These are phyloP conservation scores for Platanthera guangdongensis DNA, from an alignment of 106 monocot species.

Conservation along the genomic window DNA sequence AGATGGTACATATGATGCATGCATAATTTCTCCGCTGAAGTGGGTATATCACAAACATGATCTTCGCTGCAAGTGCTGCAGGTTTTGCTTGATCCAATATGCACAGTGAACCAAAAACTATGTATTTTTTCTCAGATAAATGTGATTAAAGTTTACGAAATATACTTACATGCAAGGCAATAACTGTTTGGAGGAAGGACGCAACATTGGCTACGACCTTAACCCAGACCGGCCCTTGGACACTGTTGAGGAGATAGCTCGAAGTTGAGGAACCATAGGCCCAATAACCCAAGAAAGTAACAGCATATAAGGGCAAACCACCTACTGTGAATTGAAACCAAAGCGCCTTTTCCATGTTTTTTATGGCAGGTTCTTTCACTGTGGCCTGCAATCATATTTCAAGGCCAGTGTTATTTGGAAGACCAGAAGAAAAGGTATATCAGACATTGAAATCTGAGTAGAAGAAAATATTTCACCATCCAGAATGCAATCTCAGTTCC, in stretches of 20 bases:
- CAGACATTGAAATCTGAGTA: background rate
- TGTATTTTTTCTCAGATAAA: no score
- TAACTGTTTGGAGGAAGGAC: conserved; percentile 67
- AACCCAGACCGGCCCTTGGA: conserved; percentile 49
- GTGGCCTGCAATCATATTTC: conserved; percentile 52
- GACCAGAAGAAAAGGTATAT: background rate
- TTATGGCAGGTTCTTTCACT: conserved; percentile 57
- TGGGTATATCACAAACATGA: no score
- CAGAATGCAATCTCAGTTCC: background rate
- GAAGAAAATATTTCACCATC: background rate
- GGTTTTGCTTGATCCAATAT: no score
- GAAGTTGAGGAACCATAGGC: conserved; percentile 76
- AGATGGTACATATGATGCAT: no score
- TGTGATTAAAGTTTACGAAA: background rate
- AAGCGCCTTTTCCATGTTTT: conserved; percentile 73
- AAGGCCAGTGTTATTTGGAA: background rate
- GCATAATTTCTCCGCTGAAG: no score
- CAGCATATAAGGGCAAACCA: conserved; percentile 47
- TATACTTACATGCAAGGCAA: conserved; percentile 53
- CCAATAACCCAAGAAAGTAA: conserved; percentile 71
- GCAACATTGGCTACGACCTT: conserved; percentile 49
- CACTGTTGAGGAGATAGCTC: conserved; percentile 47
- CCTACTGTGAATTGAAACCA: conserved; percentile 67
- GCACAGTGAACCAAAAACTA: no score
- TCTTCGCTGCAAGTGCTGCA: no score